Percentiles rank a stretch among this genome's conserved stretches.
Conservation (phyloP, 495 filamentous ascomycete genomes). For the Penicillium cinerascens region DNA sequence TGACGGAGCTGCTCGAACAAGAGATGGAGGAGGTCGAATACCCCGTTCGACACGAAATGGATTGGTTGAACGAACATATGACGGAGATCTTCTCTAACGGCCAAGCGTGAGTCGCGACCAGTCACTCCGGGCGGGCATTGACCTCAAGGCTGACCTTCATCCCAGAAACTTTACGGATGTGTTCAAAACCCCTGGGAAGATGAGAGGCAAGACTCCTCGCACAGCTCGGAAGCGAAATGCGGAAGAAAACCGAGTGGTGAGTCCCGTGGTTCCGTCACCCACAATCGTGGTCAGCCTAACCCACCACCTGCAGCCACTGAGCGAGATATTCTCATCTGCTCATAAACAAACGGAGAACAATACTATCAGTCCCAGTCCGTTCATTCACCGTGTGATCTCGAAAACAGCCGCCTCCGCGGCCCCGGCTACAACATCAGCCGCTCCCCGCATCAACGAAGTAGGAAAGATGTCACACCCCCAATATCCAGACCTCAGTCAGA, state of each 20-base stretch:
- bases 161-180: conserved; percentile 80
- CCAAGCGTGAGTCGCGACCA: conserved; percentile 61
- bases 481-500: conserved; percentile 34
- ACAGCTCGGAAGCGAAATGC: conserved; percentile 68
- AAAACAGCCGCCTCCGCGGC: conserved; percentile 22
- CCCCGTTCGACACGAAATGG: conserved; percentile 83
- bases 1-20: conserved; percentile 57
- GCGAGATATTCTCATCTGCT: conserved; percentile 72
- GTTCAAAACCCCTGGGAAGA: conserved; percentile 93
- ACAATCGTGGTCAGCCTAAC: conserved; percentile 14
- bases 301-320: conserved; percentile 59
- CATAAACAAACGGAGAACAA: conserved; percentile 39
- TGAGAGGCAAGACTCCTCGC: conserved; percentile 89
- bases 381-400: conserved; percentile 33
- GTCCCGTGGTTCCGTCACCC: conserved; percentile 22
- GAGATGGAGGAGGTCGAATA: conserved; percentile 89
- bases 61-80: conserved; percentile 98
- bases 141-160: conserved; percentile 31
- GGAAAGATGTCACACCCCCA: conserved; percentile 24
- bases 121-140: neutral
- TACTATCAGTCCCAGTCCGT: conserved; percentile 28
- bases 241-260: conserved; percentile 64
- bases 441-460: conserved; percentile 21
- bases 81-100: conserved; percentile 83
- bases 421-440: conserved; percentile 12